Base-by-base conservation (phyloP, 2,329 filamentous ascomycete species). In the Fusarium verrucosum region DNA sequence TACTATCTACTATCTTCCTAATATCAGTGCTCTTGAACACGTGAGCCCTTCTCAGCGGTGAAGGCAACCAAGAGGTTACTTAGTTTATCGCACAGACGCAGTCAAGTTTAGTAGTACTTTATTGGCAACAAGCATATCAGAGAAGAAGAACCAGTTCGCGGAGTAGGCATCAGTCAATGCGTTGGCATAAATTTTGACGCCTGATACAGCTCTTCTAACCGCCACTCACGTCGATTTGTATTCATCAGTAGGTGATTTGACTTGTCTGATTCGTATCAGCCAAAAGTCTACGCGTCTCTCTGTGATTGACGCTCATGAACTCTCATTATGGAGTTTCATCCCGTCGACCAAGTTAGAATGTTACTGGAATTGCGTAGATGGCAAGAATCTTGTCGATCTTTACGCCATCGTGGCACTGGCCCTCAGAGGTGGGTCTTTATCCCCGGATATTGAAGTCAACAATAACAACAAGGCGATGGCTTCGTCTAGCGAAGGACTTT, bases 101-200 rank as follows among this genome's bases (percentile, higher is more conserved):
- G 25, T 45, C 36, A 44, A 33, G 41, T 44, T 53, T n/a, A n/a
- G n/a, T n/a, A n/a, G n/a, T n/a, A 26, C 42, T 58, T 36, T 50
- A 40, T 61, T 43, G 14, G 35, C 28, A 47, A 46, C 16, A 62
- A 49, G 32, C 37, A 44, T 30, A 25, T 5, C 20, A 23, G 33
- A 25, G 11, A 37, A 26, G 17, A 40, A 41, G 36, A 28, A 40
- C 36, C 43, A 25, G 17, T 51, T 51, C 55, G 37, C n/a, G n/a
- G n/a, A n/a, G n/a, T n/a, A n/a, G n/a, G n/a, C 50, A 19, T 22
- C 32, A 58, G 59, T 45, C 37, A 54, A 40, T 50, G 52, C 60
- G 58, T 32, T 44, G 58, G 58, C 51, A 63, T 60, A 38, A 59
- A 60, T 50, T 40, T 66, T 64, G 50, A 64, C 58, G 62, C 62